Percentiles rank a stretch among this genome's conserved stretches.
Evolutionary conservation across 2,329 filamentous ascomycete species (phyloP).

Genomic region (Hymenoscyphus fraxineus): DNA sequence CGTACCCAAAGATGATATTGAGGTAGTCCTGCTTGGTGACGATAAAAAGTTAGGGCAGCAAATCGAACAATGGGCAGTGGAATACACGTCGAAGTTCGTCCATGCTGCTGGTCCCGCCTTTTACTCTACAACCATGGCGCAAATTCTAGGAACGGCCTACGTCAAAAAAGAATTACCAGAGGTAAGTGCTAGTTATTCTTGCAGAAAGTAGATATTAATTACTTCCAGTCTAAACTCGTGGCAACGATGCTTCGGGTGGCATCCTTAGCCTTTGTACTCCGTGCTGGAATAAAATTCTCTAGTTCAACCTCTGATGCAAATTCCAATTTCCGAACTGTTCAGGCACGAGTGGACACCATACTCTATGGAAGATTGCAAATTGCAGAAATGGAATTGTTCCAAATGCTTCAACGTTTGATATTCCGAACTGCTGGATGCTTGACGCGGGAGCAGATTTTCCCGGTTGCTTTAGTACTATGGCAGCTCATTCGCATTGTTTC

Average conservation of each 20-base stretch:
- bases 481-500: conserved; percentile 25
- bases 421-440: conserved; percentile 27
- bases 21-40: conserved; percentile 21
- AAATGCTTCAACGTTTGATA: conserved; percentile 26
- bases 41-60: conserved; percentile 12
- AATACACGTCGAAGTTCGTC: conserved; percentile 27
- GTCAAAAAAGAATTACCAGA: conserved; percentile 26
- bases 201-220: conserved; percentile 3
- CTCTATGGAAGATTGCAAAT: conserved; percentile 26
- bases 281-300: conserved; percentile 22
- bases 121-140: conserved; percentile 23
- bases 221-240: conserved; percentile 20
- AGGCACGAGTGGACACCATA: conserved; percentile 29
- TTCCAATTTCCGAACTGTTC: conserved; percentile 20
- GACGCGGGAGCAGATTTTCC: conserved; percentile 25
- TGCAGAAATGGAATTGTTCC: conserved; percentile 24
- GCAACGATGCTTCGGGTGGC: conserved; percentile 24
- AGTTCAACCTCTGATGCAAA: background rate
- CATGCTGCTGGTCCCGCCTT: conserved; percentile 26
- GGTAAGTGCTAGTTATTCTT: conserved; percentile 7
- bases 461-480: conserved; percentile 29
- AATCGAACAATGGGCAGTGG: conserved; percentile 29
- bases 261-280: conserved; percentile 26
- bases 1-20: background rate
- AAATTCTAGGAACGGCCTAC: conserved; percentile 28